These are phyloP conservation scores for Aegle marmelos DNA, from an alignment of 345 rosid genomes.

Conservation along the genomic window DNA sequence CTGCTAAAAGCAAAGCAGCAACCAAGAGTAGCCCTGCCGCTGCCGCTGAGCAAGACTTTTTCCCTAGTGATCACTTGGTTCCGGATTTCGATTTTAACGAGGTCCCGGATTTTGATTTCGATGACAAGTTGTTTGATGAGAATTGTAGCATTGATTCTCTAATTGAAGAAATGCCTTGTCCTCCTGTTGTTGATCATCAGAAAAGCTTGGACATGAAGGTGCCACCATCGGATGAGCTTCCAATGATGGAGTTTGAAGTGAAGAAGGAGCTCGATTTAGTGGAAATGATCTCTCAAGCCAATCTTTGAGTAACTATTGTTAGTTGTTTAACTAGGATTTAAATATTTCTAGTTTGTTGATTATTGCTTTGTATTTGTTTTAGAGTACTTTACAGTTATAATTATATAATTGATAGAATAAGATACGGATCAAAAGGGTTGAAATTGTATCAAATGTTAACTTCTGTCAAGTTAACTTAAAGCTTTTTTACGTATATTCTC, in stretches of 20 bases:
- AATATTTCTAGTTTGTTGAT: background rate
- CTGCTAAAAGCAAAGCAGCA: background rate
- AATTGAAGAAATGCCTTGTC: conserved; percentile 55
- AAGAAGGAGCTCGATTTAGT: conserved; percentile 53
- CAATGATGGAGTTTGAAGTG: conserved; percentile 24
- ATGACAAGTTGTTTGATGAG: conserved; percentile 54
- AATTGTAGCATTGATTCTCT: conserved; percentile 64
- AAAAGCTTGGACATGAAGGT: conserved; percentile 27
- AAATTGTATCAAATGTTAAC: background rate
- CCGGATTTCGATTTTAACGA: conserved; percentile 48
- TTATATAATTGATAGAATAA: background rate
- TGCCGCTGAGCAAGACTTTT: conserved; percentile 8
- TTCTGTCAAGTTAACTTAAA: background rate
- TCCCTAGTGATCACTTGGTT: conserved; percentile 40
- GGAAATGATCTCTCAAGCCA: conserved; percentile 55
- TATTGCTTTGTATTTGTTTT: background rate
- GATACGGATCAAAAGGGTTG: background rate
- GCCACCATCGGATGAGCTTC: conserved; percentile 8
- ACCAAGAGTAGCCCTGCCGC: background rate
- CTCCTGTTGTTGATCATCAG: conserved; percentile 12
- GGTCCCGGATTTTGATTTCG: conserved; percentile 55
- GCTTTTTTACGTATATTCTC: background rate
- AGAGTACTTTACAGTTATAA: background rate
- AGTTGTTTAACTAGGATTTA: background rate
- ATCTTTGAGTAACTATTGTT: background rate